Evolutionary conservation across 2,329 filamentous ascomycete species (phyloP).

Genomic region (Camillea tinctor): DNA sequence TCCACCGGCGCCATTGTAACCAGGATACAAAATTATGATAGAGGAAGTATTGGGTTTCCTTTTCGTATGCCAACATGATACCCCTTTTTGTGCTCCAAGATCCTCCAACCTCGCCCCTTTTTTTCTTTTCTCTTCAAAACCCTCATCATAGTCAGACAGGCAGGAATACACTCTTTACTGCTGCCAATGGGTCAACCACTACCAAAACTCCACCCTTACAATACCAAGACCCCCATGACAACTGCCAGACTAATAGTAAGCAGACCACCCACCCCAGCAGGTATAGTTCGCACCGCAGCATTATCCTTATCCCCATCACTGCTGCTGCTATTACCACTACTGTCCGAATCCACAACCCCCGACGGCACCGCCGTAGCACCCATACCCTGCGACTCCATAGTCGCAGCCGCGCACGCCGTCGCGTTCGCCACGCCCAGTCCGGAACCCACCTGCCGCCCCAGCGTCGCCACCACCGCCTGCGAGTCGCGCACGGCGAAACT

Average conservation of each 20-base stretch:
- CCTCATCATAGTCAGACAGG: too few species aligned
- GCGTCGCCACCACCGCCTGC: constrained; percentile 45
- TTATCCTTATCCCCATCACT: neutral
- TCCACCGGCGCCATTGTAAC: too few species aligned
- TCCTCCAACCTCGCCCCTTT: too few species aligned
- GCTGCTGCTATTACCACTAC: neutral
- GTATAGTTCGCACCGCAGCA: neutral
- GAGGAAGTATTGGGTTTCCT: too few species aligned
- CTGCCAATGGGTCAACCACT: too few species aligned
- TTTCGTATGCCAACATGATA: too few species aligned
- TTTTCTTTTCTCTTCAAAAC: too few species aligned
- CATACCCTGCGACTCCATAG: neutral
- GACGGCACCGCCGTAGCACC: neutral
- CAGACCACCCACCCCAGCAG: neutral
- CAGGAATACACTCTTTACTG: neutral
- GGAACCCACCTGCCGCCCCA: constrained; percentile 31
- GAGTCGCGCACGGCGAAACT: constrained; percentile 41
- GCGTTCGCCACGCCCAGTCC: neutral
- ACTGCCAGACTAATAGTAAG: constrained; percentile 5
- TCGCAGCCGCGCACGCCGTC: neutral
- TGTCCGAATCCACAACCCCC: too few species aligned
- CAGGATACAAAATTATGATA: too few species aligned
- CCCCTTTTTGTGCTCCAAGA: too few species aligned
- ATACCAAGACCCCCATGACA: constrained; percentile 4
- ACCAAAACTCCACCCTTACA: constrained; percentile 6